Evolutionary conservation across 192 early-diverging fungal species (phyloP), one percentile per base, ranked within the genome.

Genomic region (Cetraspora pellucida): DNA sequence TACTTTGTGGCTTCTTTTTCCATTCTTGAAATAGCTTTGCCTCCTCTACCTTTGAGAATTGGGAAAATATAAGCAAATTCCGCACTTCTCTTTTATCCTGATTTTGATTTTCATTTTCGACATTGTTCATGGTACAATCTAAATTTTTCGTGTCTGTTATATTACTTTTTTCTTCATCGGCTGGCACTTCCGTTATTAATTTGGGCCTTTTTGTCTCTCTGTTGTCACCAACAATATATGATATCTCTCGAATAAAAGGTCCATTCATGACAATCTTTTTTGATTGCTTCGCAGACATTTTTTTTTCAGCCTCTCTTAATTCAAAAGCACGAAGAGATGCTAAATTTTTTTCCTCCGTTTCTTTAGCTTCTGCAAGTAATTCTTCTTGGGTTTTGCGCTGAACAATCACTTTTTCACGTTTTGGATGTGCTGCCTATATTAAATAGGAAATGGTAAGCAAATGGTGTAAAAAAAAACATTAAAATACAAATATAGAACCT

Each of bases 371-470:
- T 52, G 77, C 81, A 58, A 89, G 67, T 10, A 89, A 57, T 47
- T 89, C 87, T 46, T 89, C 84, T 70, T 89, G 87, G 0, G 86
- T 89, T 70, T 83, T 77, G 59, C 79, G 82, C 13, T 75, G 70
- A 16, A 79, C 77, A 10, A 76, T 65, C 9, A 77, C 78, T 71
- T 82, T 81, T 46, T 83, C 81, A 8, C 83, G 81, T 71, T 86
- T 89, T 16, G 85, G 84, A 50, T 78, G 74, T 60, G 78, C 47
- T 0, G 86, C 83, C 78, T 83, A 23, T 13, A 45, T 69, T 77
- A 58, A 31, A 58, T 57, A 1, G 31, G 6, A 17, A 44, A 13
- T 16, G 21, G 21, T 55, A 45, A 58, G 2, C 44, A 30, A 28
- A 28, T 30, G 61, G 27, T 31, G 37, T 79, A 37, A 13, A n/a